phyloP scores from a whole-genome alignment of 1,284 basidiomycete species.

The Lignosus rhinocerotis region DNA sequence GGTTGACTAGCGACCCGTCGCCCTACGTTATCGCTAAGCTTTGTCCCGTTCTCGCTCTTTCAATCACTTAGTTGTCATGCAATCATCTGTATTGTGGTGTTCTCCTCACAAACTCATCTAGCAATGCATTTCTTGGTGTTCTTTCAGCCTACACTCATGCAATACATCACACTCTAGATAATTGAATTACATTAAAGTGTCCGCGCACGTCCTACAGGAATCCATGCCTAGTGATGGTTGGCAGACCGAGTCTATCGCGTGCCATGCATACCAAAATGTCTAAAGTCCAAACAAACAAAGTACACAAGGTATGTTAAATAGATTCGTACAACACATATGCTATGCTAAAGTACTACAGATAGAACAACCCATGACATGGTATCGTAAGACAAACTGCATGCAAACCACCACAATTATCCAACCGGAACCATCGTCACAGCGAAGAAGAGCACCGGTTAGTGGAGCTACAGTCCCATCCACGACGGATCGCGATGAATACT shows the following conservation, averaged over 20 bases:
- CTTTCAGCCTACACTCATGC: too few relatives aligned
- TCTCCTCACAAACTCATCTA: too few relatives aligned
- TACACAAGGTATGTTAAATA: neutral
- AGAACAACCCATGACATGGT: constrained; percentile 17
- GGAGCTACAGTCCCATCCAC: neutral
- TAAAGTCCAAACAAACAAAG: neutral
- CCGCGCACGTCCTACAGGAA: too few relatives aligned
- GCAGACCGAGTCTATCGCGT: too few relatives aligned
- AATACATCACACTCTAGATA: too few relatives aligned
- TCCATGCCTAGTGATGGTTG: too few relatives aligned
- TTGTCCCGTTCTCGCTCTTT: neutral
- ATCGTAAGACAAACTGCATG: constrained; percentile 4
- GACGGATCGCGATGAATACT: neutral
- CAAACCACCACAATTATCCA: neutral
- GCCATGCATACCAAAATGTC: neutral
- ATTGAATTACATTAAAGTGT: too few relatives aligned
- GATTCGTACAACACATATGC: constrained; percentile 18
- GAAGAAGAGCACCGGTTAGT: neutral
- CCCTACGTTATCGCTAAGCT: too few relatives aligned
- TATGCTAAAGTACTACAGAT: constrained; percentile 2
- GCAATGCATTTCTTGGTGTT: too few relatives aligned
- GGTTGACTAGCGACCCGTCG: neutral
- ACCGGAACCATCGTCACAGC: constrained; percentile 2
- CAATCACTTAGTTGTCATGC: neutral
- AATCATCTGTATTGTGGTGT: too few relatives aligned